A percentile compares a stretch with the other conserved stretches of the same genome.
These are phyloP conservation scores for Eucalyptus fibrosa DNA, from an alignment of 345 rosid species.

Conservation along the genomic window DNA sequence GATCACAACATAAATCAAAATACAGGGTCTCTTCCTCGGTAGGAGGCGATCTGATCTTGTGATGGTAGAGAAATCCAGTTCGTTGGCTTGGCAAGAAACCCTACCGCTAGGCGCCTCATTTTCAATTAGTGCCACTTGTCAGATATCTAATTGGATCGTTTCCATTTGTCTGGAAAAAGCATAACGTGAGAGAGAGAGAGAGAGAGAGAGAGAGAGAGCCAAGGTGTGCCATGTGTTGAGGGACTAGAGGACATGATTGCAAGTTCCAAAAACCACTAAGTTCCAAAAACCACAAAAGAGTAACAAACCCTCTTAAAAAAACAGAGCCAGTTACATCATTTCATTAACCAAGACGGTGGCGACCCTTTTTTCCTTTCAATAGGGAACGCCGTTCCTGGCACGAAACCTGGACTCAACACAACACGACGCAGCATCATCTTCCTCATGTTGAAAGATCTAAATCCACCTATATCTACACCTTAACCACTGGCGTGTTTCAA, in stretches of 20 bases:
- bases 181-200: background rate
- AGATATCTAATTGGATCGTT: background rate
- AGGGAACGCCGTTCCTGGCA: conserved; percentile 2
- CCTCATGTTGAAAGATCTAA: background rate
- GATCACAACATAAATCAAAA: background rate
- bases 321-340: background rate
- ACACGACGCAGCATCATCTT: background rate
- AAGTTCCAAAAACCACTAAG: background rate
- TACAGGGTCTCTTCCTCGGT: background rate
- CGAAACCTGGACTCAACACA: background rate
- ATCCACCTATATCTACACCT: background rate
- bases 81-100: background rate
- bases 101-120: background rate
- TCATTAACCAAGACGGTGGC: background rate
- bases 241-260: background rate
- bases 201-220: background rate
- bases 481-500: conserved; percentile 6
- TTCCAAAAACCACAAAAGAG: background rate
- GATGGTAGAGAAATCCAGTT: background rate
- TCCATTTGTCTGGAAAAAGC: background rate
- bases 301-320: background rate
- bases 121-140: background rate
- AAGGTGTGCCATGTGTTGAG: background rate
- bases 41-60: background rate
- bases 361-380: background rate